Percentiles rank a stretch among this genome's conserved stretches.
These are phyloP conservation scores for Colletotrichum kahawae DNA, from an alignment of 2,329 filamentous ascomycete species.

Conservation along the genomic window DNA sequence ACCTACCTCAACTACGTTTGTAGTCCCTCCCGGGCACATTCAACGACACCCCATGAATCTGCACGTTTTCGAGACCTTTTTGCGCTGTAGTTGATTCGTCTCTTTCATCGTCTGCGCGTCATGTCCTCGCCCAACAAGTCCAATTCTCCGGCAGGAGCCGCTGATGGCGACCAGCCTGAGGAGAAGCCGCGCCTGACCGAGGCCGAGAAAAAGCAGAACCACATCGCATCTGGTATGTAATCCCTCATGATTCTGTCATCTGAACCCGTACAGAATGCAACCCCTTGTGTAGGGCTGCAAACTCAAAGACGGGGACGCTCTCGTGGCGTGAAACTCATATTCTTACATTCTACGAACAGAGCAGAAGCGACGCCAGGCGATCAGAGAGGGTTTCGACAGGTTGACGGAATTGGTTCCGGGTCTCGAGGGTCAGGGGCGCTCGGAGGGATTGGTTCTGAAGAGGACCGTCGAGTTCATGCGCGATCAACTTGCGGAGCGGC, in stretches of 20 bases:
- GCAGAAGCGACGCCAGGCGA: conserved; percentile 61
- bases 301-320: not conserved
- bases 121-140: conserved; percentile 25
- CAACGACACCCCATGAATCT: not conserved
- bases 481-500: conserved; percentile 63
- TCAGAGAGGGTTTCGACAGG: conserved; percentile 83
- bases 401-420: conserved; percentile 82
- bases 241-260: not conserved
- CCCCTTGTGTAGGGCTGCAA: not conserved
- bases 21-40: not conserved
- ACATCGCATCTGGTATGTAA: conserved; percentile 55
- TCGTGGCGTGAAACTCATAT: not conserved
- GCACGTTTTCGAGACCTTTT: not conserved
- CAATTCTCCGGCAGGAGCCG: conserved; percentile 12
- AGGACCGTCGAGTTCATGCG: conserved; percentile 71
- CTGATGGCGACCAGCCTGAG: conserved; percentile 32
- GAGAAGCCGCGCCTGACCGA: conserved; percentile 58
- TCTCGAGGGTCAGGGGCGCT: conserved; percentile 81
- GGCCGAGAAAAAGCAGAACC: conserved; percentile 61
- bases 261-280: not conserved
- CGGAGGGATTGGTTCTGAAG: conserved; percentile 83
- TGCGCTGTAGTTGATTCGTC: not conserved
- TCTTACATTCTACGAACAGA: conserved; percentile 30
- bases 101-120: not conserved
- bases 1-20: not conserved